These are phyloP conservation scores for Speleostelium caveatum DNA, from an alignment of 78 protist species.

Conservation along the genomic window DNA sequence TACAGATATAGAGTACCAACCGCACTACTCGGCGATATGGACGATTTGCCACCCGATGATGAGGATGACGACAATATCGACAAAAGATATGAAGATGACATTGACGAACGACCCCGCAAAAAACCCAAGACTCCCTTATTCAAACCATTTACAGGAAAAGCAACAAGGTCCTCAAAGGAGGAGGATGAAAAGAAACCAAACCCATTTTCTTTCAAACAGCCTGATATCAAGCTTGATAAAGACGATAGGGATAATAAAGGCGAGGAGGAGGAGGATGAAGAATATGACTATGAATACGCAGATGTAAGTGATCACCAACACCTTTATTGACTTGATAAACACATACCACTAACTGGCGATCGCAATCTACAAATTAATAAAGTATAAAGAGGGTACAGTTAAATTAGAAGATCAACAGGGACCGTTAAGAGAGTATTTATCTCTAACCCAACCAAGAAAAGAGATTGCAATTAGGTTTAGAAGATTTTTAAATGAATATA, in stretches of 20 bases:
- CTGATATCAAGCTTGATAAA: background rate
- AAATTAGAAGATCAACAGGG: constrained; percentile 84
- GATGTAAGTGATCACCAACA: background rate
- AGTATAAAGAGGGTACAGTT: background rate
- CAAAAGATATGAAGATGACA: constrained; percentile 25
- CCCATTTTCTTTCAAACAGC: background rate
- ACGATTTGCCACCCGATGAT: constrained; percentile 22
- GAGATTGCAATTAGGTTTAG: constrained; percentile 51
- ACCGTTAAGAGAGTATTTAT: constrained; percentile 81
- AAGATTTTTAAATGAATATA: constrained; percentile 8
- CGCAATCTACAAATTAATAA: background rate
- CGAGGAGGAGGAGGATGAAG: constrained; percentile 3
- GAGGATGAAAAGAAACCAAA: background rate
- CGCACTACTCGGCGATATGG: constrained; percentile 7
- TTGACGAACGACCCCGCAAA: background rate
- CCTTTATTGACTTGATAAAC: background rate
- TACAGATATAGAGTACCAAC: constrained; percentile 27
- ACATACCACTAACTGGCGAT: background rate
- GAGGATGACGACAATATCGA: constrained; percentile 9
- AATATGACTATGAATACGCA: background rate
- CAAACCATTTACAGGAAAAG: background rate
- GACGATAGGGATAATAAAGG: constrained; percentile 3
- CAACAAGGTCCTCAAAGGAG: background rate
- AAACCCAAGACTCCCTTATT: background rate
- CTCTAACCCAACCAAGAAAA: constrained; percentile 27